Evolutionary conservation across 225 moss, liverwort and hornwort species (phyloP), one percentile per base, ranked within the genome.

Genomic region (Lunularia cruciata): DNA sequence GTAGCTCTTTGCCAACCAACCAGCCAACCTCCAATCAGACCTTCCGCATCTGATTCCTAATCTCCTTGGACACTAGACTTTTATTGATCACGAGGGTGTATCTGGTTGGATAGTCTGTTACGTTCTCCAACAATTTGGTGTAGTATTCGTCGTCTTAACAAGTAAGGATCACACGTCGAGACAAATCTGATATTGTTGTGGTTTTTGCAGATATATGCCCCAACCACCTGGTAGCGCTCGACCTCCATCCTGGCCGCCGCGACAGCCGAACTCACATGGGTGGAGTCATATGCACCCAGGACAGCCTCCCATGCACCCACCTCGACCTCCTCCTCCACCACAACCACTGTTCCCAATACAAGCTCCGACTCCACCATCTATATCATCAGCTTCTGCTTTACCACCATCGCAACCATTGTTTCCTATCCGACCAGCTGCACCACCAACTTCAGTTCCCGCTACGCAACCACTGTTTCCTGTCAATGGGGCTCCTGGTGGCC

Each of bases 281-380:
- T 86, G 83, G 79, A 74, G 45, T 40, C 48, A 70, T 5, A 68
- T 70, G 60, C 79, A 63, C 9, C 57, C 70, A 33, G 62, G 70
- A 32, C 77, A 67, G 51, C 66, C 57, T 6, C 35, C 64, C 10
- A 49, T 72, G 47, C 78, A 79, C 51, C 77, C 79, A 63, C 85
- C 86, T 63, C 85, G 78, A 70, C 79, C 85, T 75, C 81, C 86
- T 25, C 91, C 81, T 66, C 84, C 85, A 72, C 83, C 89, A 47
- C 90, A 84, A 60, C 92, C 92, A 55, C 80, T 96, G 11, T 95
- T 95, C 57, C 95, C 95, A 9, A 90, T 96, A 16, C 90, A 87
- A 68, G 74, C 82, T n/a, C 75, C 79, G 51, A 76, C 82, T 31
- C 75, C 85, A 32, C 70, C 86, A 7, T 75, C 84, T 57, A 28